Percentiles rank a stretch among this genome's conserved stretches.
Evolutionary conservation across 176 grass and related monocot genomes (phyloP).

Genomic region (Cenchrus purpureus): DNA sequence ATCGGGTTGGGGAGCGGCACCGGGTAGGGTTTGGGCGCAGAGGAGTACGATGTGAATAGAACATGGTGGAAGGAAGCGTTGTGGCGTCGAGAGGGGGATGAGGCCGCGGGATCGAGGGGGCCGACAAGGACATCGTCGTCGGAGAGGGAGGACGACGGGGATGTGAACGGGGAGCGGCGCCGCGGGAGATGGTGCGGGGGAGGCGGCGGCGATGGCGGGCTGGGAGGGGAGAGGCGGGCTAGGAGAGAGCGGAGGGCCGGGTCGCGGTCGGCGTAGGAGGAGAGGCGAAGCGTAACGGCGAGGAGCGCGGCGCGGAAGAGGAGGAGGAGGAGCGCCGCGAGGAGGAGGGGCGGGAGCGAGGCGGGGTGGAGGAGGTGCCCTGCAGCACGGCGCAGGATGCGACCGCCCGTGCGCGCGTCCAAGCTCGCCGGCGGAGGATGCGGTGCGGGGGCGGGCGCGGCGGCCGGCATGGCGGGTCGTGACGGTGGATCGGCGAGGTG

Average conservation of each 20-base stretch:
- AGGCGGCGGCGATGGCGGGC: constrained; percentile 37
- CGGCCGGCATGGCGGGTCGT: constrained; percentile 55
- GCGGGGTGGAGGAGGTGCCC: constrained; percentile 55
- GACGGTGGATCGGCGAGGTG: constrained; percentile 40
- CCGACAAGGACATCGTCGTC: constrained; percentile 52
- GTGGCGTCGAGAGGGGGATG: constrained; percentile 47
- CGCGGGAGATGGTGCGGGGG: constrained; percentile 47
- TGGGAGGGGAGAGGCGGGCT: constrained; percentile 55
- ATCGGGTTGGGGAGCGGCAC: constrained; percentile 40
- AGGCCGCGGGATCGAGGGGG: constrained; percentile 49
- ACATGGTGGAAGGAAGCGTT: constrained; percentile 55
- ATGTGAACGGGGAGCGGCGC: constrained; percentile 64
- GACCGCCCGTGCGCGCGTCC: constrained; percentile 51
- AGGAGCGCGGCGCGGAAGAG: constrained; percentile 81
- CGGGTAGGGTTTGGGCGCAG: constrained; percentile 51
- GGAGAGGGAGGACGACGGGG: constrained; percentile 52
- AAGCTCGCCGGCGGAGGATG: constrained; percentile 34
- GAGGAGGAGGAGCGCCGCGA: constrained; percentile 69
- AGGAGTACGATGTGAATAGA: constrained; percentile 38
- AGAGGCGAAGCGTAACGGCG: constrained; percentile 64
- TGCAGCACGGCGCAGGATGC: constrained; percentile 52
- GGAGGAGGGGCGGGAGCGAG: constrained; percentile 68
- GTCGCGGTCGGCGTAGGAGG: constrained; percentile 67
- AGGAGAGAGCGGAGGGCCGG: constrained; percentile 71
- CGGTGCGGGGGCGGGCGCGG: constrained; percentile 13